Evolutionary conservation across 768 basidiomycete species (phyloP).

Genomic region (Tubosaeta sp.): DNA sequence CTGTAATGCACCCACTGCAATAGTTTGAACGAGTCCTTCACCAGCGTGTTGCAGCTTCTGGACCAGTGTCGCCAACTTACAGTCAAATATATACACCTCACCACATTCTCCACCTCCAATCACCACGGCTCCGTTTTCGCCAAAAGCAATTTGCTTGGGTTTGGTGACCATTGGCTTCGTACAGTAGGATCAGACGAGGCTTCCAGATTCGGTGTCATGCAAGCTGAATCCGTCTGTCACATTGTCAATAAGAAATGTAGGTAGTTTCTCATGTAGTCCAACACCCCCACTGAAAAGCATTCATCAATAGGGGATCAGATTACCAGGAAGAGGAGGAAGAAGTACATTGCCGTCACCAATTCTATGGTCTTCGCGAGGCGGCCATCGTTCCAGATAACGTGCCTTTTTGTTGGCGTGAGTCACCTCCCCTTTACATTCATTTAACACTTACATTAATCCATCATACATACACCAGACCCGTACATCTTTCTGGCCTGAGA

Average conservation of each 20-base stretch:
- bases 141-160: neutral
- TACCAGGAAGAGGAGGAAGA: neutral
- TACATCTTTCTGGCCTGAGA: neutral
- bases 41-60: neutral
- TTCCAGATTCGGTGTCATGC: neutral
- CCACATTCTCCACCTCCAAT: neutral
- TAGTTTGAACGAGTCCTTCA: neutral
- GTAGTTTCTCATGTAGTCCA: neutral
- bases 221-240: neutral
- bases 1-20: neutral
- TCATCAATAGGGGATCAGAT: neutral
- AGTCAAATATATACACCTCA: neutral
- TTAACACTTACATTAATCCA: neutral
- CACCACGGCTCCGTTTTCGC: neutral
- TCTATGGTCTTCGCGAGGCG: neutral
- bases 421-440: too few relatives aligned
- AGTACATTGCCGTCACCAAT: neutral
- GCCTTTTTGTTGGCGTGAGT: neutral
- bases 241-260: neutral
- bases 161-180: neutral
- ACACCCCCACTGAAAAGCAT: neutral
- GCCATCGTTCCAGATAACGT: neutral
- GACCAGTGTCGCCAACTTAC: neutral
- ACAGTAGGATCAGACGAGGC: neutral
- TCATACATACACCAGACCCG: neutral